Conservation (phyloP, 2,329 filamentous ascomycete genomes). For the Diaporthe vexans region DNA sequence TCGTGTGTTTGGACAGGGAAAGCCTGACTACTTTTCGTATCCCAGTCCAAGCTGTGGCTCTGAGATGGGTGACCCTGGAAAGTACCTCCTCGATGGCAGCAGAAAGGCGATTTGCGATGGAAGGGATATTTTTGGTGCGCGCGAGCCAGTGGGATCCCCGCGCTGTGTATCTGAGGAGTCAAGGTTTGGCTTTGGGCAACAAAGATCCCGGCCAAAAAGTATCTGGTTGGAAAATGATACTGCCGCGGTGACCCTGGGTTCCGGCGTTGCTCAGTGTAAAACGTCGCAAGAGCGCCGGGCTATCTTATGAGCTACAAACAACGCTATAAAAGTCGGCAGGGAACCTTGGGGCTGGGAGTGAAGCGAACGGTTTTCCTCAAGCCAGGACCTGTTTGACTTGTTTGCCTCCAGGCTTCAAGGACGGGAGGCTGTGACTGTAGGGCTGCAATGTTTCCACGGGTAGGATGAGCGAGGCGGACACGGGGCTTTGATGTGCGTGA, state of each 20-base stretch:
- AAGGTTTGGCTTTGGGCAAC: conserved; percentile 10
- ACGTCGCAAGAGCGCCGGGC: conserved; percentile 29
- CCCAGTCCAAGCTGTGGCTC: conserved; percentile 12
- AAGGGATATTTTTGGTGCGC: conserved; percentile 10
- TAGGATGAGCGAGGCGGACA: conserved; percentile 15
- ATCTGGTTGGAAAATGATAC: neutral
- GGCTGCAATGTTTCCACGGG: conserved; percentile 28
- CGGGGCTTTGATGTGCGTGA: conserved; percentile 5
- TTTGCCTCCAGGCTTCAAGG: conserved; percentile 32
- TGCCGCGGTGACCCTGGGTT: neutral
- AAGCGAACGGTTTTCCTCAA: neutral
- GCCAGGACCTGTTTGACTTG: neutral
- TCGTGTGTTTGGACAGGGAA: conserved; percentile 32
- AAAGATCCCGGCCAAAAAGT: neutral
- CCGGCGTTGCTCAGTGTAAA: neutral
- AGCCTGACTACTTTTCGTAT: conserved; percentile 30
- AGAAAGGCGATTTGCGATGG: conserved; percentile 9
- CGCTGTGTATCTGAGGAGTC: conserved; percentile 5
- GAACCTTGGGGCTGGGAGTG: neutral
- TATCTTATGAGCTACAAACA: conserved; percentile 13
- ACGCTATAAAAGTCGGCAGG: neutral
- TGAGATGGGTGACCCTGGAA: conserved; percentile 14
- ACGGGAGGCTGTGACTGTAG: conserved; percentile 16
- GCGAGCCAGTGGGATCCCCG: conserved; percentile 5
- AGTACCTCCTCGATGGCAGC: conserved; percentile 13